phyloP scores from a whole-genome alignment of 2,329 filamentous ascomycete genomes.

The Paecilomyces dactylethromorphus region DNA sequence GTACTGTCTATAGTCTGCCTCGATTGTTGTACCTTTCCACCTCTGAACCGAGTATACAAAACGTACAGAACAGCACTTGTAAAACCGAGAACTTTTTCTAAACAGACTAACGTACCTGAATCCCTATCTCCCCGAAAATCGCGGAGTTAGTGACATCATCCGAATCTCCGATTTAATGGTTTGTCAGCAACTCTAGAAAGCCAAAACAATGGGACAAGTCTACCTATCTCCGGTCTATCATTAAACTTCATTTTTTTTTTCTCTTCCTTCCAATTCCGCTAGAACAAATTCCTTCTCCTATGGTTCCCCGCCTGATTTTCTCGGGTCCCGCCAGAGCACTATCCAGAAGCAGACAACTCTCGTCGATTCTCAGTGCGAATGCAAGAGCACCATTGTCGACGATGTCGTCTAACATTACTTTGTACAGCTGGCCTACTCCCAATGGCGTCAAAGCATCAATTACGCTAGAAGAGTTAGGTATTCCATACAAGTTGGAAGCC shows the following conservation, averaged over 20 bases:
- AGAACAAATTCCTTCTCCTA: neutral
- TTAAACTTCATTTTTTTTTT: no score
- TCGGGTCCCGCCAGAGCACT: neutral
- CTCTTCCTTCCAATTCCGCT: no score
- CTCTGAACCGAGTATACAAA: no score
- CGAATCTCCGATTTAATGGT: neutral
- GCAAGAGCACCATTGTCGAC: neutral
- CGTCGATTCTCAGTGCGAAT: neutral
- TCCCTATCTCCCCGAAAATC: neutral
- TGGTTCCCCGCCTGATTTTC: neutral
- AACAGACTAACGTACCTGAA: neutral
- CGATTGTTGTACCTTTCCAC: no score
- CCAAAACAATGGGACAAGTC: no score
- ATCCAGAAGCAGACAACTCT: neutral
- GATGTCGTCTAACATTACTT: conserved; percentile 13
- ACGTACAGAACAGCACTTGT: no score
- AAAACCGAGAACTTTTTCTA: neutral
- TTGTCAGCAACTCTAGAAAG: neutral
- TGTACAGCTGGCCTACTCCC: conserved; percentile 24
- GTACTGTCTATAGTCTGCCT: no score
- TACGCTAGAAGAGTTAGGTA: conserved; percentile 29
- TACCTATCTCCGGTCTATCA: no score
- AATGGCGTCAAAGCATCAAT: conserved; percentile 33
- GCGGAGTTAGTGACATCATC: neutral
- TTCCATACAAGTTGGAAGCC: conserved; percentile 26